These are phyloP conservation scores for Paramecium sexaurelia DNA, from an alignment of 73 alveolate species.

Conservation along the genomic window DNA sequence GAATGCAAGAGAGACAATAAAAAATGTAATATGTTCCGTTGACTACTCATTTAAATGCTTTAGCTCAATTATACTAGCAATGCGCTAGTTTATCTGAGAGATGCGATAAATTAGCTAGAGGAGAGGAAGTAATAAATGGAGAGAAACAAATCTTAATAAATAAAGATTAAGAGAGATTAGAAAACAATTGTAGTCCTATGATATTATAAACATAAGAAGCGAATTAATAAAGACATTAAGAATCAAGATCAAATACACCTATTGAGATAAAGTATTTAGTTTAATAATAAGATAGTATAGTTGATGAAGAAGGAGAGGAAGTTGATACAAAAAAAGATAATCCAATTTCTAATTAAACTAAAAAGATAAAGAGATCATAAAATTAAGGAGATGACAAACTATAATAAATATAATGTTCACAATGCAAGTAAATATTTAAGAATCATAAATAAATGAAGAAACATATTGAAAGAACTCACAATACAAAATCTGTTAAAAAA, in stretches of 20 bases:
- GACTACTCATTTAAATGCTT: not conserved
- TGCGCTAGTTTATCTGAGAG: not conserved
- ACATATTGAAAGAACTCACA: not conserved
- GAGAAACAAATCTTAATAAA: not conserved
- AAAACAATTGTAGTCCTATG: not conserved
- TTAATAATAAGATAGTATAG: not conserved
- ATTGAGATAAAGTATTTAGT: not conserved
- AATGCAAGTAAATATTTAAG: not conserved
- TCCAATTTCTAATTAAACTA: not conserved
- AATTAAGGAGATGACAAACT: not conserved
- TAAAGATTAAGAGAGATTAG: not conserved
- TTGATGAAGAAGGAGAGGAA: not conserved
- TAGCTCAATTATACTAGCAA: not conserved
- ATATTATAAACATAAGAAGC: not conserved
- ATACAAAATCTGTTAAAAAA: not conserved
- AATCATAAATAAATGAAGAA: not conserved
- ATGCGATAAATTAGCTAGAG: not conserved
- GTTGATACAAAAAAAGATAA: not conserved
- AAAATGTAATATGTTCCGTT: not conserved
- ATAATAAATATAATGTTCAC: not conserved
- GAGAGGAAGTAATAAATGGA: not conserved
- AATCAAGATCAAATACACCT: not conserved
- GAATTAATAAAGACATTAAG: not conserved
- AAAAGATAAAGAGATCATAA: not conserved
- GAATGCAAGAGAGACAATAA: not conserved